These are phyloP conservation scores for Wickerhamiella siamensis DNA, from an alignment of 805 yeast genomes.

Conservation along the genomic window DNA sequence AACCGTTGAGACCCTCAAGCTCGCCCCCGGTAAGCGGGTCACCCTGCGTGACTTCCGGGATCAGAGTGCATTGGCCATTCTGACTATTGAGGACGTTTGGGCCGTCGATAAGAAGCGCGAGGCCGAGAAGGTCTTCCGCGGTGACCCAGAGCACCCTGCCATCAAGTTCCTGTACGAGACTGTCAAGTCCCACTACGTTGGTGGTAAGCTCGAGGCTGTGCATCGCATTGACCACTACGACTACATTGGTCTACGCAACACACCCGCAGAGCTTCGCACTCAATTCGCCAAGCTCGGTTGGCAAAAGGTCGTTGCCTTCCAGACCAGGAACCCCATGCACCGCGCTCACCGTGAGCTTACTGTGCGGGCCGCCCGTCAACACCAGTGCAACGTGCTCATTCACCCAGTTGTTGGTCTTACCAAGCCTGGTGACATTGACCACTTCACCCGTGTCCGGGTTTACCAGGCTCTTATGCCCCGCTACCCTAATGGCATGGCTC, in stretches of 20 bases:
- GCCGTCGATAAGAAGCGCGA: conserved; percentile 66
- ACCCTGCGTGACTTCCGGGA: conserved; percentile 72
- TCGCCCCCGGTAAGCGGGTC: conserved; percentile 44
- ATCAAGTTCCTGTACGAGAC: conserved; percentile 52
- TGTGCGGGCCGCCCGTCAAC: conserved; percentile 89
- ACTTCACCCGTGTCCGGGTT: conserved; percentile 92
- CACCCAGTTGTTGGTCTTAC: conserved; percentile 97
- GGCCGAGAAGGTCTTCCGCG: conserved; percentile 81
- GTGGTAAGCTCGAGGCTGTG: conserved; percentile 78
- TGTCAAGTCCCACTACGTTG: conserved; percentile 75
- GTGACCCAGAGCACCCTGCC: conserved; percentile 96
- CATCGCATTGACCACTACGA: conserved; percentile 79
- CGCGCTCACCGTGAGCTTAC: conserved; percentile 95
- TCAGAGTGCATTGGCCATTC: conserved; percentile 62
- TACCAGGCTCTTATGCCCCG: conserved; percentile 84
- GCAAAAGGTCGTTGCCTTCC: conserved; percentile 89
- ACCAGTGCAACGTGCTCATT: conserved; percentile 73
- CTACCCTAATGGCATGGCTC: conserved; percentile 89
- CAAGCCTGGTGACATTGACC: conserved; percentile 96
- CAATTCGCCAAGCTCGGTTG: conserved; percentile 74
- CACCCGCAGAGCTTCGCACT: conserved; percentile 78
- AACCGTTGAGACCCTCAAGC: conserved; percentile 30
- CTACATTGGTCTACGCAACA: conserved; percentile 71
- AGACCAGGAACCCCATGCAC: conserved; percentile 97
- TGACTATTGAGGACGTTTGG: conserved; percentile 67